Evolutionary conservation across 2,329 filamentous ascomycete genomes (phyloP).

Genomic region (Exophiala sideris): DNA sequence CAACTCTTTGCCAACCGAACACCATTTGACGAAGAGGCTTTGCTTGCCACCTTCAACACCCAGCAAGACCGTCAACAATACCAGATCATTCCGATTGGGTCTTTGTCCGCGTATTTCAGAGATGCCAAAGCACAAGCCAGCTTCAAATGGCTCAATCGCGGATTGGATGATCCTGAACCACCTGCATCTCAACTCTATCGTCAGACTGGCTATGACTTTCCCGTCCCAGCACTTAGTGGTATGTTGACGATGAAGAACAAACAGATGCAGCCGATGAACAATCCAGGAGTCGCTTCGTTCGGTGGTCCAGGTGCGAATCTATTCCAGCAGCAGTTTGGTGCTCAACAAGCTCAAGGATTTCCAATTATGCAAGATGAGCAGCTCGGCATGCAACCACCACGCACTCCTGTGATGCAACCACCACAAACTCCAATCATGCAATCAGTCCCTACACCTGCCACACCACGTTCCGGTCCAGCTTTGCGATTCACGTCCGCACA

Average conservation of each 20-base stretch:
- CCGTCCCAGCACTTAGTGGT: conserved; percentile 9
- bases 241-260: background rate
- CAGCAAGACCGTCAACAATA: background rate
- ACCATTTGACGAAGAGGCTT: background rate
- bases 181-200: background rate
- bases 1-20: too few relatives aligned
- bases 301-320: too few relatives aligned
- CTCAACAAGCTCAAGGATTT: too few relatives aligned
- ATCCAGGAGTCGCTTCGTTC: background rate
- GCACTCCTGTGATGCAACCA: too few relatives aligned
- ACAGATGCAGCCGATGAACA: background rate
- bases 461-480: too few relatives aligned
- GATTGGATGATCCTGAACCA: conserved; percentile 1
- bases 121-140: background rate
- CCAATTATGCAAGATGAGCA: too few relatives aligned
- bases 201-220: conserved; percentile 12
- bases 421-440: too few relatives aligned
- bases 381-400: too few relatives aligned
- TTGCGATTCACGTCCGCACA: too few relatives aligned
- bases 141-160: conserved; percentile 10
- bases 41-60: background rate
- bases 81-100: background rate
- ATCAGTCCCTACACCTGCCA: too few relatives aligned
- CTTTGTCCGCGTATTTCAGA: background rate
- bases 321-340: too few relatives aligned